These are phyloP conservation scores for Phanerodontia chrysosporium DNA, from an alignment of 768 basidiomycete genomes.

Conservation along the genomic window DNA sequence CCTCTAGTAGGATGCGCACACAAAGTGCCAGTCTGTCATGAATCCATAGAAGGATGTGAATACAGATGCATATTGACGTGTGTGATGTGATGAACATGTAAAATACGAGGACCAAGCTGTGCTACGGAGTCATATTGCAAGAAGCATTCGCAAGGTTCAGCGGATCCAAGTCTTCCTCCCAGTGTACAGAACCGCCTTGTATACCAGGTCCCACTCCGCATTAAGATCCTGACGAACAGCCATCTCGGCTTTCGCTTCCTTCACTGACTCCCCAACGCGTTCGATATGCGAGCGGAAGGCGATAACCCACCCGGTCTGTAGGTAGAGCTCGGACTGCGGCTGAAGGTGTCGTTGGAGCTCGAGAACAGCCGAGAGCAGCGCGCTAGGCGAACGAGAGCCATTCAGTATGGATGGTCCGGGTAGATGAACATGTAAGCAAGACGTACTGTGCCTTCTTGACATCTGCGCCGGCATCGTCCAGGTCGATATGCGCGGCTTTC, in stretches of 20 bases:
- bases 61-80: too few relatives aligned
- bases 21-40: too few relatives aligned
- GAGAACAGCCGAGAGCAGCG: neutral
- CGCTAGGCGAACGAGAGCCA: neutral
- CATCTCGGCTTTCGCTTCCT: neutral
- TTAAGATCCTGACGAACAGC: neutral
- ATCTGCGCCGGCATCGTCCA: constrained; percentile 25
- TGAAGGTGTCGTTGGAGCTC: neutral
- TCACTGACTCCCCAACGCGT: neutral
- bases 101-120: too few relatives aligned
- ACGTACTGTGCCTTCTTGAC: constrained; percentile 29
- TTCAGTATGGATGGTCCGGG: neutral
- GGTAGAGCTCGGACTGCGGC: neutral
- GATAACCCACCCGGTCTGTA: neutral
- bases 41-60: too few relatives aligned
- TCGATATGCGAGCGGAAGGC: neutral
- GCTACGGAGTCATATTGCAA: too few relatives aligned
- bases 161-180: neutral
- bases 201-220: neutral
- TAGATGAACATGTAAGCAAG: neutral
- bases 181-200: neutral
- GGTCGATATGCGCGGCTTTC: constrained; percentile 28
- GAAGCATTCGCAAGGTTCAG: too few relatives aligned
- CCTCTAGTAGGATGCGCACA: too few relatives aligned
- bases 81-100: too few relatives aligned